Evolutionary conservation across 2,329 filamentous ascomycete genomes (phyloP), one percentile per base, ranked within the genome.

Genomic region (Sphaerulina populicola): DNA sequence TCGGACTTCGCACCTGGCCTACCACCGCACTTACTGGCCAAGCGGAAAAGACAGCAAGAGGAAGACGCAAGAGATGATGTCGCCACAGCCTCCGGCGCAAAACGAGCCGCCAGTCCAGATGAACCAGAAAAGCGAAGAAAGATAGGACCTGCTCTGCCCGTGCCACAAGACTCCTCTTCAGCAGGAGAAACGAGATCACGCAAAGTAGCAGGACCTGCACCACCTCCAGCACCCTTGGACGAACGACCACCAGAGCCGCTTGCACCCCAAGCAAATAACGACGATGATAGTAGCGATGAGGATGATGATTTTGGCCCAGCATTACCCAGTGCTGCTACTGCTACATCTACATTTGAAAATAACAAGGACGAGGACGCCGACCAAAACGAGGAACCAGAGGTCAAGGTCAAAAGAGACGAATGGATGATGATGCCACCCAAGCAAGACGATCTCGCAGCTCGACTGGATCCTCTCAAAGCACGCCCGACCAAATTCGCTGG

Each of bases 391-490:
- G 49, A 50, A 21, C 14, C 48, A 23, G 30, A 54, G 43, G 45
- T 52, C 36, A 66, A 63, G 49, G 74, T 77, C 4, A 78, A 84
- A 65, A 83, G 91, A 61, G 90, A 94, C 72, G 83, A 88, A 36
- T 77, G 74, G 74, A 77, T 77, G 74, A 75, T 69, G 42, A 66
- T 76, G 60, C 72, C 74, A 6, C 74, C 74, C 0, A 70, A 71
- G 14, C 69, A 72, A 57, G 74, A 76, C 60, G 74, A 73, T 44
- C 66, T 77, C 9, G 69, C 71, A 65, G 79, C 78, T 57, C 71
- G 86, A 67, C 72, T 86, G 59, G 90, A 96, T 69, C 88, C 91
- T 1, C 91, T 88, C 4, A 90, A 90, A 68, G 74, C 91, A 53
- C 82, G 84, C 61, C 83, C 81, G 57, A 83, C 88, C 54, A 89